Evolutionary conservation across 164 flowering plant species (phyloP).

Genomic region (Annona squamosa): DNA sequence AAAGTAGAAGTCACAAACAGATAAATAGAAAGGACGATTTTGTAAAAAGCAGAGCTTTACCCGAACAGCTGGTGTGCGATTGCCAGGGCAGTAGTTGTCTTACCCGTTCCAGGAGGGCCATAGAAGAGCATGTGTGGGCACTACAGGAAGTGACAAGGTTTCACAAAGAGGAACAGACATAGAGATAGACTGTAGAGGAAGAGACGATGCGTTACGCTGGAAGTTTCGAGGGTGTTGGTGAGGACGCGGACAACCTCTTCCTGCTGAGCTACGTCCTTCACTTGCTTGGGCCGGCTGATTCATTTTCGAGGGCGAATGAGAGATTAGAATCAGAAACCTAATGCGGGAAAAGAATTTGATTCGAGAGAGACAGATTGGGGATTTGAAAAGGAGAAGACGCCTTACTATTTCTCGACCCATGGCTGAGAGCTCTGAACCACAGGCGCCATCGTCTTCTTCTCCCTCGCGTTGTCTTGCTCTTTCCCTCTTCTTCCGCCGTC

Average conservation of each 20-base stretch:
- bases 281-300: slow-evolving; percentile 85
- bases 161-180: not conserved
- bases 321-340: not conserved
- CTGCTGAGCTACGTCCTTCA: slow-evolving; percentile 95
- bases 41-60: slow-evolving; percentile 20
- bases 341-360: not conserved
- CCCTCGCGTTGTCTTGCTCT: slow-evolving; percentile 2
- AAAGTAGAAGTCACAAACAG: too few species aligned
- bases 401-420: slow-evolving; percentile 98
- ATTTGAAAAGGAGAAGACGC: not conserved
- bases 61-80: slow-evolving; percentile 90
- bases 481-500: not conserved
- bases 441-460: slow-evolving; percentile 55
- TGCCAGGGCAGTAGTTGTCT: slow-evolving; percentile 94
- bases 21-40: too few species aligned
- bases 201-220: slow-evolving; percentile 32
- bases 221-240: slow-evolving; percentile 84
- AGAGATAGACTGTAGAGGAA: not conserved
- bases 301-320: not conserved
- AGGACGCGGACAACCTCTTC: slow-evolving; percentile 95
- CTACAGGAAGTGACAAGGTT: slow-evolving; percentile 25
- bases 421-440: slow-evolving; percentile 75
- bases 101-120: slow-evolving; percentile 98
- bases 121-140: slow-evolving; percentile 97
- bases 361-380: not conserved